phyloP scores from a whole-genome alignment of 2,329 filamentous ascomycete species.

The Sarocladium brachiariae region DNA sequence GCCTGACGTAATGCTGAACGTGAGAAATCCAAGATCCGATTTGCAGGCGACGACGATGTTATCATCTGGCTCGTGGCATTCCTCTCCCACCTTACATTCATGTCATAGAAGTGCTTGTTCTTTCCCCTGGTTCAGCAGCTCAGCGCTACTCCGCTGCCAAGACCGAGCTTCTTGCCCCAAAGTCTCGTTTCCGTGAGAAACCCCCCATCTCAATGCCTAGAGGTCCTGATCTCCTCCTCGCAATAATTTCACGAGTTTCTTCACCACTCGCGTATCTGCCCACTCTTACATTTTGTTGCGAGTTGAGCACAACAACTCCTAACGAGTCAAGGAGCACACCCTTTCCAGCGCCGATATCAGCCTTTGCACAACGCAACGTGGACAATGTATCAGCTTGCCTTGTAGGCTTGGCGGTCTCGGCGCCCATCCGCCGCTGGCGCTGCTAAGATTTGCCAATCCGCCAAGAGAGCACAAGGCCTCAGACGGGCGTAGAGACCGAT shows the following conservation, averaged over 20 bases:
- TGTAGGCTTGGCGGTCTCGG: conserved; percentile 24
- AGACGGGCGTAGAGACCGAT: conserved; percentile 12
- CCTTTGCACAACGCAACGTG: conserved; percentile 16
- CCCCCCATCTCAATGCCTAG: not conserved
- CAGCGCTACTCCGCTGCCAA: conserved; percentile 7
- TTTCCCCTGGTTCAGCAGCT: not conserved
- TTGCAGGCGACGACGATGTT: not conserved
- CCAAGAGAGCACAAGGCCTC: conserved; percentile 19
- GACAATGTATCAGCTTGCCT: conserved; percentile 20
- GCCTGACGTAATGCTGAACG: not conserved
- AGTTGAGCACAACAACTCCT: not conserved
- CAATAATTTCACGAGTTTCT: not conserved
- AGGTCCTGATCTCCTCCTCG: not conserved
- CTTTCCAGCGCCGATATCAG: not conserved
- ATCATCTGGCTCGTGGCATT: not conserved
- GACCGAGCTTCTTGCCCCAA: not conserved
- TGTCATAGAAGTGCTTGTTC: not conserved
- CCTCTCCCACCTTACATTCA: not conserved
- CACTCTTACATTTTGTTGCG: not conserved
- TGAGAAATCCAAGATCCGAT: no score
- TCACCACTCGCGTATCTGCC: not conserved
- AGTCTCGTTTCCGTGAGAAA: conserved; percentile 1
- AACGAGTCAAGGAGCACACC: not conserved
- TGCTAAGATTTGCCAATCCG: conserved; percentile 26
- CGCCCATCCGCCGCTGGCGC: conserved; percentile 17